Evolutionary conservation across 2,329 filamentous ascomycete genomes (phyloP), one percentile per base, ranked within the genome.

Genomic region (Pseudopyricularia cyperi): DNA sequence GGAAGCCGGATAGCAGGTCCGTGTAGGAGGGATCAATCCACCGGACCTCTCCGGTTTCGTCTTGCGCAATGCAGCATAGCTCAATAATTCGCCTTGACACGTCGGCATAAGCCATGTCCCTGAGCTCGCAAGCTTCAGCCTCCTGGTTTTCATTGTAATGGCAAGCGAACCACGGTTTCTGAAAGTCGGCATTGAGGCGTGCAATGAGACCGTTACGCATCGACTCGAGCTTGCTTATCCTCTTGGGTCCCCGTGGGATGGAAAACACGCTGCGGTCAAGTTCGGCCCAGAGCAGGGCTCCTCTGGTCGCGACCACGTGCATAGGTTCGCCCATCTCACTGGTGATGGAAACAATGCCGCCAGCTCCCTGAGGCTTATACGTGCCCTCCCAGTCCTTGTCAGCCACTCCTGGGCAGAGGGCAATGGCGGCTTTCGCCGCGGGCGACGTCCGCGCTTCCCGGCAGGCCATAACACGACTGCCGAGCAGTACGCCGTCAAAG

Each of bases 291-390:
- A 98, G 95, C 52, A 82, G 75, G 47, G 98, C 90, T 77, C 93
- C 93, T 54, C 93, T 85, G 50, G 93, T 98, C 15, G 93, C 93
- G 54, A 98, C 80, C 74, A 98, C 97, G 75, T 98, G 93, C 56
- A 98, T 98, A 7, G 93, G 93, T 75, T 98, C 93, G 46, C 93
- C 93, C 93, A 98, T 98, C 71, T 98, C 93, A 1, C 93, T 98
- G 57, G 89, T 82, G 49, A 98, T 93, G 30, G 93, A 98, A 62
- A 98, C 91, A 56, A 98, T 82, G 65, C 93, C 93, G 61, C 93
- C 93, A 3, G 22, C 42, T 3, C 26, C 42, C 11, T 6, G 2
- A 2, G 19, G 22, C 2, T 14, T 9, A 17, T 46, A 24, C 3
- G 19, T 28, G 89, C 94, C 71, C 89, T 83, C 70, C 95, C 89